Evolutionary conservation across 192 early-diverging fungal species (phyloP), one percentile per base, ranked within the genome.

Genomic region (Pilaira anomala): DNA sequence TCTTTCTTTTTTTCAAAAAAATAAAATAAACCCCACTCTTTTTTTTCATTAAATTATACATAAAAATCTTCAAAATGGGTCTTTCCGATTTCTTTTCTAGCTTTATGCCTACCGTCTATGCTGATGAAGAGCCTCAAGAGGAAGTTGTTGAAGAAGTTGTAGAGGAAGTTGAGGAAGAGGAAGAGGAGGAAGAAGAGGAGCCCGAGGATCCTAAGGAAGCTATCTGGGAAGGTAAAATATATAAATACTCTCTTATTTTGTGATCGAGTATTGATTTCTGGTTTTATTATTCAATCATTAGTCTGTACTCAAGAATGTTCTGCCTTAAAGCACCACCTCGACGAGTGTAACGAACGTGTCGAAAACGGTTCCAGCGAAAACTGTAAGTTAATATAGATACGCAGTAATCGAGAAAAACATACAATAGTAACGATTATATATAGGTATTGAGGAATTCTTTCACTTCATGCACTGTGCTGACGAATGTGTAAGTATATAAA

Each of bases 401-500:
- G 13, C 4, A 26, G 49, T 18, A 54, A 25, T n/a, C 41, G 4
- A 40, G 48, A 6, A 52, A 29, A 44, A 25, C 45, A n/a, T 13
- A 40, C 12, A 12, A 16, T 16, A 26, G 12, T 24, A 11, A 54
- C 16, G 11, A 28, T 21, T 24, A n/a, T 9, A 29, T 41, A 22
- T 55, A 80, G 78, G 78, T 62, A 80, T 79, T 60, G 90, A 92
- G 66, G 90, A 92, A 77, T 70, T 92, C 60, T 85, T 89, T 67
- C 90, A 90, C 80, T 85, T 92, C 67, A 74, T 90, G 80, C 87
- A 92, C 80, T 89, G 87, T 70, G 88, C 87, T 48, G 86, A 89
- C 73, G 66, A 84, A 52, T 91, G 90, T 74, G 88, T 90, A 88
- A 85, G 87, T 90, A 63, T 42, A 19, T 18, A 13, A 49, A 22